Evolutionary conservation across 352 stramenopile species (phyloP).

Genomic region (Phytophthora niederhauseri): DNA sequence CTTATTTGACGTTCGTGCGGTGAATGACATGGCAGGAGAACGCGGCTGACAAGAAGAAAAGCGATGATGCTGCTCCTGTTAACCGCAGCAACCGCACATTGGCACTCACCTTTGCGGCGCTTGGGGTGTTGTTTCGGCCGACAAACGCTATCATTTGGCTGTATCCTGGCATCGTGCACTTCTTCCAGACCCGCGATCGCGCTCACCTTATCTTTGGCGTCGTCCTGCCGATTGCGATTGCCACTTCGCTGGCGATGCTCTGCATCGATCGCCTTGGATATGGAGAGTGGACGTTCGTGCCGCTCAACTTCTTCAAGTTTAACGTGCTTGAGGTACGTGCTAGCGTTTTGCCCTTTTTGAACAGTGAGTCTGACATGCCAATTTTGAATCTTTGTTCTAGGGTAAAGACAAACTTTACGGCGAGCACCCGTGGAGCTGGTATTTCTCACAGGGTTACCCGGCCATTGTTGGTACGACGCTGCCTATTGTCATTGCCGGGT

Average conservation of each 20-base stretch:
- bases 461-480: constrained; percentile 68
- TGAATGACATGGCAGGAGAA: constrained; percentile 25
- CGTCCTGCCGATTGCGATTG: constrained; percentile 65
- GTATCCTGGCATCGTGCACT: constrained; percentile 63
- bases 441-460: constrained; percentile 81
- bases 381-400: constrained; percentile 29
- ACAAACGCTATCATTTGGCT: constrained; percentile 84
- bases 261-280: constrained; percentile 81
- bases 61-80: constrained; percentile 22
- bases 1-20: background rate
- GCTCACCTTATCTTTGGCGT: constrained; percentile 44
- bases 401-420: constrained; percentile 86
- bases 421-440: constrained; percentile 84
- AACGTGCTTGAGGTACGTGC: constrained; percentile 79
- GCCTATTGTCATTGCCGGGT: constrained; percentile 55
- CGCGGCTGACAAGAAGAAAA: constrained; percentile 45
- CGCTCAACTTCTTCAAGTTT: constrained; percentile 88
- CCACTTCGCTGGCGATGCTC: constrained; percentile 62
- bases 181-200: constrained; percentile 53
- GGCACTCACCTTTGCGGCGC: constrained; percentile 60
- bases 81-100: constrained; percentile 44
- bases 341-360: no score
- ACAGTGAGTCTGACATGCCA: no score
- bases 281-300: constrained; percentile 85
- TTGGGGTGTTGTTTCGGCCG: constrained; percentile 83